phyloP scores from a whole-genome alignment of 2,329 filamentous ascomycete genomes.

The Basipetospora chlamydospora region DNA sequence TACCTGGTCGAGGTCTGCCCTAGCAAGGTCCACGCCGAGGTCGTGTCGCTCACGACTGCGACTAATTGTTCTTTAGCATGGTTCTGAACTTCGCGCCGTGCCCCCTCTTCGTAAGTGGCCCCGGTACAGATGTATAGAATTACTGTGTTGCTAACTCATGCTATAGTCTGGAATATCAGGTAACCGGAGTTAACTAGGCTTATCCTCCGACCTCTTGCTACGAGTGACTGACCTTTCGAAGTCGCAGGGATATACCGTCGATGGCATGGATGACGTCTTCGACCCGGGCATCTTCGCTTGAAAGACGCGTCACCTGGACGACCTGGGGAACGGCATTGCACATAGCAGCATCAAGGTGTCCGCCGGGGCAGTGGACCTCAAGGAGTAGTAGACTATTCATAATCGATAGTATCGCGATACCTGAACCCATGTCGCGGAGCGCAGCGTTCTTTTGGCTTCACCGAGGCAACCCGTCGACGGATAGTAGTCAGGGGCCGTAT shows the following conservation, averaged over 20 bases:
- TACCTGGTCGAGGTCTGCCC: constrained; percentile 33
- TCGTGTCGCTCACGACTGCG: constrained; percentile 26
- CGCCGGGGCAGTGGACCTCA: no score
- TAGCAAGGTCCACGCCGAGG: constrained; percentile 26
- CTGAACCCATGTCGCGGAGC: no score
- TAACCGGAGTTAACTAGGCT: constrained; percentile 6
- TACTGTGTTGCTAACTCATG: constrained; percentile 1
- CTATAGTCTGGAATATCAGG: constrained; percentile 32
- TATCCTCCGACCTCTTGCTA: not conserved
- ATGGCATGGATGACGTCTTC: constrained; percentile 66
- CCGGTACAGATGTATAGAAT: not conserved
- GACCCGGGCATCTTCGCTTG: constrained; percentile 43
- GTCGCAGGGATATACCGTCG: constrained; percentile 51
- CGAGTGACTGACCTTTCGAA: constrained; percentile 7
- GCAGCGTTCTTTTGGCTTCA: no score
- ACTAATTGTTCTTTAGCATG: constrained; percentile 26
- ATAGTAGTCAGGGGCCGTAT: no score
- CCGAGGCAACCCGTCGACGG: no score
- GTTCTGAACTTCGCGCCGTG: constrained; percentile 38
- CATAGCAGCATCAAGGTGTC: no score
- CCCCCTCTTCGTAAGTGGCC: constrained; percentile 26
- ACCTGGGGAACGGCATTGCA: no score
- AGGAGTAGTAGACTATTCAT: no score
- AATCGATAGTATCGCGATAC: no score
- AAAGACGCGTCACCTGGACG: no score